Base-by-base conservation (phyloP, 805 yeast species). In the Myxozyma lipomycoides region DNA sequence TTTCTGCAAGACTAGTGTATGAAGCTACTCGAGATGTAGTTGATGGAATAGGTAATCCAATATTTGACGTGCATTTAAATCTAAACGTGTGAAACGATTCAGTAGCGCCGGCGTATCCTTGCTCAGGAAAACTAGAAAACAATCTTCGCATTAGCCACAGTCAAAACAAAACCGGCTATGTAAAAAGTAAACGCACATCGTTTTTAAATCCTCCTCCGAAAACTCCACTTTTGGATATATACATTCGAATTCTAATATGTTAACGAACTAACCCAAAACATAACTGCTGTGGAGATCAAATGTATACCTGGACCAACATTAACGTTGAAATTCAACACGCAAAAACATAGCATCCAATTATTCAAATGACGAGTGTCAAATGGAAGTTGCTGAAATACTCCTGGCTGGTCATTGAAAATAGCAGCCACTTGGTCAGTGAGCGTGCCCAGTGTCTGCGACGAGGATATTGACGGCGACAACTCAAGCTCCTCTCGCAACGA, bases 41-140 rank as follows among this genome's bases (percentile, higher is more conserved):
- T 3, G 52, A 41, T n/a, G 49, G 28, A n/a, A 39, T 9, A 5
- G 51, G 56, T n/a, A 48, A 45, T 4, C 19, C 15, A n/a, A 52
- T 37, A 25, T 38, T 24, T 2, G 43, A 25, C 2, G 58, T 45
- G 6, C 51, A 21, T 22, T 51, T 47, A 45, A 55, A 50, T 21
- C 59, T 48, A 36, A 55, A 55, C 1, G 53, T 41, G 21, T 55
- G 59, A 32, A 55, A 55, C 2, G 53, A 37, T 15, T 48, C 54
- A 12, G 43, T 38, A 10, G 23, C 32, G 22, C 43, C 59, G n/a
- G 50, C 37, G 24, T 55, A 52, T 30, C 59, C 46, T n/a, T 48
- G 59, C 36, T 55, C 59, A 12, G 59, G 59, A 35, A 55, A 55
- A 22, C 56, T 49, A 12, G 58, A 52, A 24, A 55, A 55, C 39